These are phyloP conservation scores for Acanthamoeba lenticulata DNA, from an alignment of 208 protist species.

Conservation along the genomic window DNA sequence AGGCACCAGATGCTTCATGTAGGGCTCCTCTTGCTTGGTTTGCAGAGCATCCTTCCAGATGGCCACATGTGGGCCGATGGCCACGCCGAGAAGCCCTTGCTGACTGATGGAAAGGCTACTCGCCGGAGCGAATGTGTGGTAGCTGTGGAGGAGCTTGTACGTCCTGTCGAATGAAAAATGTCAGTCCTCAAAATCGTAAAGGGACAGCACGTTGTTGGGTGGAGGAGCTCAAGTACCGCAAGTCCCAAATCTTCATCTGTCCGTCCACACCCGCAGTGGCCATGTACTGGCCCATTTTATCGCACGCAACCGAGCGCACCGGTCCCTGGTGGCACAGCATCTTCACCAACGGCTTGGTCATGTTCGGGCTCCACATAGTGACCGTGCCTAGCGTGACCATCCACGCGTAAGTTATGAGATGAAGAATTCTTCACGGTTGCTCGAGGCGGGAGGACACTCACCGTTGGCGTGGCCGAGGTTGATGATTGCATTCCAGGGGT, in stretches of 20 bases:
- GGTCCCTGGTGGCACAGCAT: conserved; percentile 93
- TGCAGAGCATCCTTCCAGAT: conserved; percentile 79
- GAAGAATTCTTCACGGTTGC: too few species aligned
- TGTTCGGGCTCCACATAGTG: conserved; percentile 87
- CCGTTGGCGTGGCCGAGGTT: conserved; percentile 93
- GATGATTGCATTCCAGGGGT: conserved; percentile 95
- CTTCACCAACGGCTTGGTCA: conserved; percentile 95
- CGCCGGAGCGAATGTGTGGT: conserved; percentile 77
- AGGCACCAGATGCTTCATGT: conserved; percentile 81
- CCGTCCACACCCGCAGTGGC: conserved; percentile 95
- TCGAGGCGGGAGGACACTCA: neutral
- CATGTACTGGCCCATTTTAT: conserved; percentile 88
- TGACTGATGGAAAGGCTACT: conserved; percentile 83
- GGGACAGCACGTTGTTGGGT: neutral
- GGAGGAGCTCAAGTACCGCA: conserved; percentile 87
- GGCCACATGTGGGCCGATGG: conserved; percentile 54
- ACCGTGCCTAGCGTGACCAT: conserved; percentile 17
- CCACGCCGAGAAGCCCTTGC: conserved; percentile 86
- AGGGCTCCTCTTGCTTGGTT: conserved; percentile 78
- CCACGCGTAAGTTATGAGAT: neutral
- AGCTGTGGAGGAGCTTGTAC: conserved; percentile 72
- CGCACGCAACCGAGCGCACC: conserved; percentile 57
- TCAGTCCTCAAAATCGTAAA: neutral
- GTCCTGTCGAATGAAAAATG: conserved; percentile 43
- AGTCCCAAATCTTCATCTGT: conserved; percentile 97